phyloP scores from a whole-genome alignment of 2,329 filamentous ascomycete genomes.

The Nigrospora oryzae region DNA sequence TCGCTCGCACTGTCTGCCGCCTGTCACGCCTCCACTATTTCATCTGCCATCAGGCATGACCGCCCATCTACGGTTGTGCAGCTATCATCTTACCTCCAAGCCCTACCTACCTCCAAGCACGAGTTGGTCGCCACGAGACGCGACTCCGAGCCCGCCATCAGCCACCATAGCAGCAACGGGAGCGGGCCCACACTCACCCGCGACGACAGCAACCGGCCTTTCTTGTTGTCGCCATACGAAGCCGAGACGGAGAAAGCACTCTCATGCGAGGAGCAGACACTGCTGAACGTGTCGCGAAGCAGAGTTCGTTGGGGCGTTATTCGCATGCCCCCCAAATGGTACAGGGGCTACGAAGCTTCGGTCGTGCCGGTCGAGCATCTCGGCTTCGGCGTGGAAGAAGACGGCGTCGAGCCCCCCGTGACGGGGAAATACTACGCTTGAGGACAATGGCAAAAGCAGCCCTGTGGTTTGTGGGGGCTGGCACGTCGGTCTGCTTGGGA shows the following conservation, averaged over 20 bases:
- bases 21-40: constrained; percentile 10
- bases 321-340: constrained; percentile 11
- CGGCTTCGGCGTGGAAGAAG: constrained; percentile 11
- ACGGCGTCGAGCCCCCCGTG: constrained; percentile 7
- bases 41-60: neutral
- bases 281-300: constrained; percentile 8
- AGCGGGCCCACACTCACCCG: too few species aligned
- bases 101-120: neutral
- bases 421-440: constrained; percentile 9
- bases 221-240: neutral
- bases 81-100: too few species aligned
- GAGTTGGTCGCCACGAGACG: neutral
- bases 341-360: constrained; percentile 3
- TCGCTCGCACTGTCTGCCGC: constrained; percentile 13
- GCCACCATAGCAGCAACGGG: too few species aligned
- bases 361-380: constrained; percentile 8
- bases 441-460: neutral
- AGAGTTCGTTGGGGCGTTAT: constrained; percentile 13
- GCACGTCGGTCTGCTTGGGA: too few species aligned
- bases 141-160: too few species aligned
- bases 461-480: too few species aligned
- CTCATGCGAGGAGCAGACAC: neutral
- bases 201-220: neutral
- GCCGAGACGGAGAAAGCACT: neutral
- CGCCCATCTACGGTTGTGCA: too few species aligned